Evolutionary conservation across 148 eudicot species (phyloP).

Genomic region (Chenopodium album): DNA sequence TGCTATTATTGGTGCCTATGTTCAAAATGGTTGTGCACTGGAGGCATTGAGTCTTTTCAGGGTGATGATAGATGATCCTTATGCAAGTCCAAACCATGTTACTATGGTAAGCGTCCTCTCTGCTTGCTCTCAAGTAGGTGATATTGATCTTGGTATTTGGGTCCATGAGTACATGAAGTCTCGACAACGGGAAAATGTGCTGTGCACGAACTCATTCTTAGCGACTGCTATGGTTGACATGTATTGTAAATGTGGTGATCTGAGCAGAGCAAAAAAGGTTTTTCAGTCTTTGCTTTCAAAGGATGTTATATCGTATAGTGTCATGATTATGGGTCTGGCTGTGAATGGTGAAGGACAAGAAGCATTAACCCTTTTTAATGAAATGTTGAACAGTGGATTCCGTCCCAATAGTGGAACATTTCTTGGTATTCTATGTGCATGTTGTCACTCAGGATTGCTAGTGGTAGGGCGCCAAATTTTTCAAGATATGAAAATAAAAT

Average conservation of each 20-base stretch:
- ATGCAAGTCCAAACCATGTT: conserved; percentile 64
- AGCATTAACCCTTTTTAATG: conserved; percentile 50
- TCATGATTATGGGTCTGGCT: conserved; percentile 88
- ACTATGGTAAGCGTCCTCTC: conserved; percentile 83
- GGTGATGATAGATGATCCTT: conserved; percentile 42
- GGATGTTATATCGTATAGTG: conserved; percentile 66
- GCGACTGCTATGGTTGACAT: conserved; percentile 82
- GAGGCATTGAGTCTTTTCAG: conserved; percentile 57
- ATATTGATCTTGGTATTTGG: conserved; percentile 61
- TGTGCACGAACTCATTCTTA: conserved; percentile 45
- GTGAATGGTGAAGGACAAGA: conserved; percentile 76
- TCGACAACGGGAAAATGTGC: conserved; percentile 41
- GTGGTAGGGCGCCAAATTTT: conserved; percentile 63
- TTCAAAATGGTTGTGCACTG: conserved; percentile 57
- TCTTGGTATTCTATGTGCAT: conserved; percentile 61
- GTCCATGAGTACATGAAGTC: conserved; percentile 60
- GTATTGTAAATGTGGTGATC: conserved; percentile 72
- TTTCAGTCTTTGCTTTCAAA: conserved; percentile 45
- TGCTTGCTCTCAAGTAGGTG: conserved; percentile 82
- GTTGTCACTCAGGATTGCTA: conserved; percentile 72
- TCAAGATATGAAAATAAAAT: conserved; percentile 38
- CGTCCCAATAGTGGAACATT: conserved; percentile 57
- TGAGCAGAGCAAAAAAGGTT: conserved; percentile 53
- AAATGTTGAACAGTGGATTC: conserved; percentile 37
- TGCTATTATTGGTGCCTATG: conserved; percentile 61